Evolutionary conservation across 2,329 filamentous ascomycete species (phyloP), one percentile per base, ranked within the genome.

Genomic region (Clarireedia homoeocarpa): DNA sequence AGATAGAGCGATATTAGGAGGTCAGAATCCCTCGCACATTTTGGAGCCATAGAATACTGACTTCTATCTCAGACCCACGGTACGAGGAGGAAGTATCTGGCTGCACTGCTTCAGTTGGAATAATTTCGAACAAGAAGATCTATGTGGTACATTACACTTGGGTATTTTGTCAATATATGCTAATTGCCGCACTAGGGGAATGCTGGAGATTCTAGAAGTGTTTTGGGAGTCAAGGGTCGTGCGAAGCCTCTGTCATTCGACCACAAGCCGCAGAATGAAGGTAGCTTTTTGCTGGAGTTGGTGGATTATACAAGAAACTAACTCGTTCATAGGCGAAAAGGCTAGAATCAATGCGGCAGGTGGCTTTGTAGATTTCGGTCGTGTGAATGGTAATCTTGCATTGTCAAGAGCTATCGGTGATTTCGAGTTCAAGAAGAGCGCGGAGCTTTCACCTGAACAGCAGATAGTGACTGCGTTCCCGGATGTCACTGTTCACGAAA

Each of bases 381-480:
- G 94, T 70, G 94, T 99, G 66, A 99, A 99, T 72, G 94, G 94
- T 71, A 99, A 99, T 73, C 83, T 99, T 47, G 94, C 94, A 48
- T 79, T 99, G 60, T 99, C 94, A 60, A 88, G 94, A 72, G 94
- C 94, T 66, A 96, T 99, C 72, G 94, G 94, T 66, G 94, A 99
- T 73, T 99, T 99, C 70, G 94, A 99, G 72, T 99, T 99, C 82
- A 99, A 99, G 82, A 97, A 97, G 81, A 96, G 91, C 72, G 89
- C 92, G 65, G 91, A 96, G 69, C 84, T 99, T 48, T 86, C 92
- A 3, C 94, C 94, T n/a, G 94, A 99, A 76, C 89, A 95, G 71
- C 94, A 99, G 74, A 97, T 99, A 63, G 94, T 99, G 45, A 99
- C 94, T 15, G 94, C 94, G 5, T 97, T 86, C 73, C 94, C 94